Evolutionary conservation across 192 early-diverging fungal genomes (phyloP), one percentile per base, ranked within the genome.

Genomic region (Coemansia guatemalensis): DNA sequence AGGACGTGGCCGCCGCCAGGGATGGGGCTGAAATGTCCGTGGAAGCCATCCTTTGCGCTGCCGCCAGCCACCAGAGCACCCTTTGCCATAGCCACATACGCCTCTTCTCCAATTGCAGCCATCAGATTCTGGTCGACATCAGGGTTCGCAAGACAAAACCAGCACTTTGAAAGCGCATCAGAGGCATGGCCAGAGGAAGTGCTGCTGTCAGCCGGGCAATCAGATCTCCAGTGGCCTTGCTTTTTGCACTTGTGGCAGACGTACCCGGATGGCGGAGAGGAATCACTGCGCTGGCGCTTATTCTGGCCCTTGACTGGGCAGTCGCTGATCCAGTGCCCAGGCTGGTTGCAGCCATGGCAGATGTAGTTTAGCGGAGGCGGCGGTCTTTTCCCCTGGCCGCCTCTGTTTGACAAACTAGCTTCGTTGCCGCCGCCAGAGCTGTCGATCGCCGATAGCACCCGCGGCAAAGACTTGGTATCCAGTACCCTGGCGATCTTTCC

Each of bases 101-200:
- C 79, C 58, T 96, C 90, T 20, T 81, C 75, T 4, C 88, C 90
- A 72, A 97, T 90, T 1, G 89, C 86, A 2, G 89, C 85, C 68
- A 98, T 93, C 60, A 98, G 81, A 53, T 96, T 94, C 75, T 94
- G 93, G 66, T 90, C 92, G 23, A 95, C 77, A 39, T 90, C 88
- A 1, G 96, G 95, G 64, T 93, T 95, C 0, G 93, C 85, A 50
- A 98, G 79, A 70, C 96, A 98, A 74, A 98, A 98, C 96, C 96
- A 98, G 78, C 96, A 98, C 61, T 63, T 63, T 53, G 61, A 20
- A 3, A 44, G 61, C n/a, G 61, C 53, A 47, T 63, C 61, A 4
- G 87, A 82, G 27, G 65, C 27, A 20, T 53, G 62, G 44, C 27
- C 27, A 14, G 54, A 25, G 44, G 54, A 47, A 17, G 49, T 51